Conservation (phyloP, 2,329 filamentous ascomycete genomes). For the Colletotrichum endophyticum region DNA sequence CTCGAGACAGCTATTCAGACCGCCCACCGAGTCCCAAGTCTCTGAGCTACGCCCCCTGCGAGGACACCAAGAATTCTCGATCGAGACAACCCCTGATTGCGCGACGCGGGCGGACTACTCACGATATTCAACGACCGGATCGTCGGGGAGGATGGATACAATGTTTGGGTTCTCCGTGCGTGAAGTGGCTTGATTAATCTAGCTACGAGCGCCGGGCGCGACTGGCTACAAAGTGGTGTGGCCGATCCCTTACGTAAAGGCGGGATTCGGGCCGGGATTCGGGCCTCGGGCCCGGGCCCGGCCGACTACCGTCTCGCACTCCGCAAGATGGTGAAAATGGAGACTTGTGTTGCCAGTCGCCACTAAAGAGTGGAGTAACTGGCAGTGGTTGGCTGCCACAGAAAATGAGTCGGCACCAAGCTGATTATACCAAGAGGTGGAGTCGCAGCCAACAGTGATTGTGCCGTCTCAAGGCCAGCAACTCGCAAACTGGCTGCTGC, state of each 20-base stretch:
- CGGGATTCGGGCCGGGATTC: no score
- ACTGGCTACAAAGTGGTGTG: no score
- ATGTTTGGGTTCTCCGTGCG: neutral
- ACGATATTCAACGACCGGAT: neutral
- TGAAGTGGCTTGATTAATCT: no score
- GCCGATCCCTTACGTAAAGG: no score
- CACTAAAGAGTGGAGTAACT: neutral
- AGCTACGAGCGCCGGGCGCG: no score
- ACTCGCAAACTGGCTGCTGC: neutral
- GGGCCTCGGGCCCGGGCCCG: no score
- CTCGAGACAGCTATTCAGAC: neutral
- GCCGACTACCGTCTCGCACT: no score
- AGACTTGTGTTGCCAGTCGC: neutral
- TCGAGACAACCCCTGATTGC: neutral
- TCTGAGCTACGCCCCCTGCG: neutral
- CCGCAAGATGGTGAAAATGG: neutral
- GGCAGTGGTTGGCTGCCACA: neutral
- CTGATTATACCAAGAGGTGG: neutral
- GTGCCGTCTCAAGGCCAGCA: neutral
- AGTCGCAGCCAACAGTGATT: neutral
- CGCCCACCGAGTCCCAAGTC: neutral
- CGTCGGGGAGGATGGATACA: neutral
- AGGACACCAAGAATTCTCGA: neutral
- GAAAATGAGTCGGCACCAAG: neutral
- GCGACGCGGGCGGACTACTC: neutral